Evolutionary conservation across 2,329 filamentous ascomycete species (phyloP).

Genomic region (Macroventuria anomochaeta): DNA sequence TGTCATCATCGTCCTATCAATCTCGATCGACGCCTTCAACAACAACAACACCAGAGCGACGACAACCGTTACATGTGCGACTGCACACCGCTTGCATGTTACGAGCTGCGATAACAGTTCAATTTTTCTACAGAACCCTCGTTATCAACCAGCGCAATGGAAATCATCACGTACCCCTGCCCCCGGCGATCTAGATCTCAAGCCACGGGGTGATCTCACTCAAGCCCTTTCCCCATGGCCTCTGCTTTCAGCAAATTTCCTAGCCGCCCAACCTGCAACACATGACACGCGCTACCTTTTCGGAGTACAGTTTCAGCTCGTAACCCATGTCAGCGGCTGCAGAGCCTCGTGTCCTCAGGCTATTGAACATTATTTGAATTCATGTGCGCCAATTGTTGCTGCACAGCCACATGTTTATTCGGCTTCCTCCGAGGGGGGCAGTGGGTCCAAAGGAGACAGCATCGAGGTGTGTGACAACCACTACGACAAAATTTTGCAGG

Average conservation of each 20-base stretch:
- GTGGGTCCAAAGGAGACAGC: neutral
- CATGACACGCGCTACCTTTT: conserved; percentile 17
- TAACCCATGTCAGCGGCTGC: conserved; percentile 23
- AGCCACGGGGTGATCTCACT: conserved; percentile 20
- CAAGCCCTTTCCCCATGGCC: conserved; percentile 8
- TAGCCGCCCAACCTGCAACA: conserved; percentile 12
- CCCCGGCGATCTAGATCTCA: conserved; percentile 22
- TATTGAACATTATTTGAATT: conserved; percentile 10
- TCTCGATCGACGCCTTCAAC: neutral
- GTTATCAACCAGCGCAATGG: conserved; percentile 5
- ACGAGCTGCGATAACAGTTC: neutral
- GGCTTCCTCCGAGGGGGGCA: conserved; percentile 3
- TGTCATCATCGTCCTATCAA: conserved; percentile 16
- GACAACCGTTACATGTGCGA: conserved; percentile 11
- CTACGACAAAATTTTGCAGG: neutral
- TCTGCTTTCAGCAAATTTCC: conserved; percentile 18
- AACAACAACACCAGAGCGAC: conserved; percentile 7
- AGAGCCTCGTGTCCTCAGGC: conserved; percentile 15
- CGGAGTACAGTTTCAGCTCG: conserved; percentile 23
- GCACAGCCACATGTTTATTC: conserved; percentile 21
- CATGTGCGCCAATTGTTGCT: neutral
- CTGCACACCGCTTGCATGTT: conserved; percentile 4
- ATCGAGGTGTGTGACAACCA: neutral
- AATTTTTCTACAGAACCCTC: conserved; percentile 11
- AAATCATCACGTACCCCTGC: conserved; percentile 12